Evolutionary conservation across 139 green algal genomes (phyloP).

Genomic region (Asterochloris sp.): DNA sequence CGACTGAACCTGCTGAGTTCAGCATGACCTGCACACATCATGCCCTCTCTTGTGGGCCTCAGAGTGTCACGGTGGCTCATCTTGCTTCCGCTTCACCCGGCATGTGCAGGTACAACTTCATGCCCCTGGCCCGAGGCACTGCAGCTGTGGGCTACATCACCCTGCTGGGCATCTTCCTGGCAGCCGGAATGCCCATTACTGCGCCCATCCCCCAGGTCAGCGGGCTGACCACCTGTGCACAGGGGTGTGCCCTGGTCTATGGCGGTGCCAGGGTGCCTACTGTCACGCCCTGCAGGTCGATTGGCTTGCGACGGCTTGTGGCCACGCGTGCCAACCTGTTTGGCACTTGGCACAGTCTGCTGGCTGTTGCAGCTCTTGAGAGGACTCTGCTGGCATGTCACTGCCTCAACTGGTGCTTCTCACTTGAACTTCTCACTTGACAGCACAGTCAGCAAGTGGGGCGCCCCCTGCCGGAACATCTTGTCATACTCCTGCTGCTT

Average conservation of each 20-base stretch:
- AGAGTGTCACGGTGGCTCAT: neutral
- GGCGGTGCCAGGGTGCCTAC: too few relatives aligned
- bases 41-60: constrained; percentile 7
- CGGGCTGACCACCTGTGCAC: neutral
- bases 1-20: neutral
- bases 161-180: constrained; percentile 82
- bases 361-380: too few relatives aligned
- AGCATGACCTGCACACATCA: neutral
- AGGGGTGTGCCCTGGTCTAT: too few relatives aligned
- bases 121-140: constrained; percentile 87
- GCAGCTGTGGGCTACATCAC: constrained; percentile 82
- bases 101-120: constrained; percentile 93
- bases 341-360: too few relatives aligned
- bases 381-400: neutral
- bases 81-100: constrained; percentile 14
- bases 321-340: too few relatives aligned
- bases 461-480: too few relatives aligned
- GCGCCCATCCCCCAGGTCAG: constrained; percentile 63
- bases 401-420: too few relatives aligned
- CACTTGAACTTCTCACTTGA: too few relatives aligned
- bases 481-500: too few relatives aligned
- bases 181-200: constrained; percentile 70
- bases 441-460: too few relatives aligned
- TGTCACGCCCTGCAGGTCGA: too few relatives aligned
- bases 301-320: neutral